These are phyloP conservation scores for Jaenimonas drosophilae DNA, from an alignment of 208 protist genomes.

Conservation along the genomic window DNA sequence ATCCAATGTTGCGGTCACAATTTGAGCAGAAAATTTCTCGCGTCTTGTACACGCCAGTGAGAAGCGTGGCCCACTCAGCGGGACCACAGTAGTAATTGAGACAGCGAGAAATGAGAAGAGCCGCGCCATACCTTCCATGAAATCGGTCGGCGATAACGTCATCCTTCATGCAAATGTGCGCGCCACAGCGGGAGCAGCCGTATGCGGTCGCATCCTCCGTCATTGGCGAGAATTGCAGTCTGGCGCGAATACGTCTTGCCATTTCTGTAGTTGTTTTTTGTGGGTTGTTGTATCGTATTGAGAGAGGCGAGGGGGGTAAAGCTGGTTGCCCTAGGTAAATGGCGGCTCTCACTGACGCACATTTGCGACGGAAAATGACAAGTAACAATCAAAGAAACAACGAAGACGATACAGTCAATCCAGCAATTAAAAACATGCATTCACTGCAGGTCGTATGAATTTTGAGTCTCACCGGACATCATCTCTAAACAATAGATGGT, in stretches of 20 bases:
- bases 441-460: too few species aligned
- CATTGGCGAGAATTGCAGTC: slow-evolving; percentile 18
- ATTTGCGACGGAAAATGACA: too few species aligned
- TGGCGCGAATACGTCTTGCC: slow-evolving; percentile 26
- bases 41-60: slow-evolving; percentile 70
- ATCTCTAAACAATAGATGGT: too few species aligned
- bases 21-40: slow-evolving; percentile 65
- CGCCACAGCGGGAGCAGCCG: slow-evolving; percentile 62
- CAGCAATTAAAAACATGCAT: too few species aligned
- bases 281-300: too few species aligned
- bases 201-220: slow-evolving; percentile 24
- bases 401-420: too few species aligned
- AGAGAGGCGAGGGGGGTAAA: too few species aligned
- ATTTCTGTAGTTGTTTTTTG: slow-evolving; percentile 15
- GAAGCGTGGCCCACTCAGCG: slow-evolving; percentile 65
- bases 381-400: too few species aligned
- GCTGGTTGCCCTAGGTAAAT: too few species aligned
- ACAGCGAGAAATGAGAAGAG: slow-evolving; percentile 60
- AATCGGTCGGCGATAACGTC: slow-evolving; percentile 68
- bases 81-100: slow-evolving; percentile 66
- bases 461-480: too few species aligned
- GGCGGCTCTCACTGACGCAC: too few species aligned
- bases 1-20: slow-evolving; percentile 70
- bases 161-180: slow-evolving; percentile 45
- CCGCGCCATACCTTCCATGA: slow-evolving; percentile 57